These are phyloP conservation scores for Myriangium duriaei DNA, from an alignment of 2,329 filamentous ascomycete species.

Conservation along the genomic window DNA sequence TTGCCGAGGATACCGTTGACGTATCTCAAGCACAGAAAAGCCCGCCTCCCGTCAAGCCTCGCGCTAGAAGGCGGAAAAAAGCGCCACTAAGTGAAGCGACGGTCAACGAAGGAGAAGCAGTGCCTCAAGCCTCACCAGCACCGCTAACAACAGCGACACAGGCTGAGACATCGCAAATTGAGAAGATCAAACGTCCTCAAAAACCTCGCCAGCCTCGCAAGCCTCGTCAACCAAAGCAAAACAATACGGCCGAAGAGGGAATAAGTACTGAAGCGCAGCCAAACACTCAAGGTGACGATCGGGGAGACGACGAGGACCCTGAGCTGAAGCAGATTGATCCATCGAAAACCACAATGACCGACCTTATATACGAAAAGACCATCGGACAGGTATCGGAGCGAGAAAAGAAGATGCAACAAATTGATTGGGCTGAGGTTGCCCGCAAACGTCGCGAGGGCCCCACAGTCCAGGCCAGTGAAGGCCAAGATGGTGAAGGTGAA, in stretches of 20 bases:
- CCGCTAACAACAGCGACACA: background rate
- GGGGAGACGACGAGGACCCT: slow-evolving; percentile 18
- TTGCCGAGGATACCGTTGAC: too few species aligned
- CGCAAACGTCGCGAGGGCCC: slow-evolving; percentile 27
- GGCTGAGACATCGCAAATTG: too few species aligned
- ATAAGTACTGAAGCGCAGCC: slow-evolving; percentile 7
- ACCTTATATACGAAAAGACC: slow-evolving; percentile 49
- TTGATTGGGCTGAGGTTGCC: slow-evolving; percentile 44
- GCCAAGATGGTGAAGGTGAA: slow-evolving; percentile 9
- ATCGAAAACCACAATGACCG: slow-evolving; percentile 56
- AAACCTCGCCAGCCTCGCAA: background rate
- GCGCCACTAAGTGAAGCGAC: background rate
- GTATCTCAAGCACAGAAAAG: too few species aligned
- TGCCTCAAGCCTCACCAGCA: background rate
- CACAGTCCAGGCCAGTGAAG: slow-evolving; percentile 17
- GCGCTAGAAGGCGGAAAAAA: slow-evolving; percentile 2
- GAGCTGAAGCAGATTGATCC: slow-evolving; percentile 44
- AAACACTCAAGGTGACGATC: slow-evolving; percentile 11
- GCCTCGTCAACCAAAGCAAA: background rate
- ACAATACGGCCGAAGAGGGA: background rate
- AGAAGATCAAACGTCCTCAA: too few species aligned
- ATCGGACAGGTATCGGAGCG: slow-evolving; percentile 60
- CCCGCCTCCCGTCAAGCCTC: too few species aligned
- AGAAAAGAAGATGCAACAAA: slow-evolving; percentile 58
- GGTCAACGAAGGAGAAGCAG: slow-evolving; percentile 1